A percentile compares a stretch with the other conserved stretches of the same genome.
phyloP scores from a whole-genome alignment of 176 grass and related monocot species.

The Puya raimondii region DNA sequence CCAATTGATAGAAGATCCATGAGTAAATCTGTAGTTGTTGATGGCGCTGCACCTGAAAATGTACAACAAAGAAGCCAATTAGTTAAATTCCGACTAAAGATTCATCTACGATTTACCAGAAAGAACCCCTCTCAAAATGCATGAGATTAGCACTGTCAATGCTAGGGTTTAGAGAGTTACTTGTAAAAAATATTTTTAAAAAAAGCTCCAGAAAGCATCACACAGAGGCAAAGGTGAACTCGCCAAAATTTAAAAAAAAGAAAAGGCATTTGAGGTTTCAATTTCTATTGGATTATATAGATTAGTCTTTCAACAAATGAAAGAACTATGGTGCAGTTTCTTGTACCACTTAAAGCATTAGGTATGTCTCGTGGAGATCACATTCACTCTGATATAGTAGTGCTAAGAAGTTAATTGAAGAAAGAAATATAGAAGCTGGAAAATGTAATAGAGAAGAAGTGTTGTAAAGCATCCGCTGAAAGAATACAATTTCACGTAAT shows the following conservation, averaged over 20 bases:
- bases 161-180: neutral
- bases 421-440: too few species aligned
- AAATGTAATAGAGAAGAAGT: neutral
- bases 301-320: neutral
- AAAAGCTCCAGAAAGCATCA: neutral
- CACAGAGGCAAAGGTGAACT: neutral
- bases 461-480: neutral
- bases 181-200: neutral
- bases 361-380: too few species aligned
- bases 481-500: neutral
- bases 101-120: neutral
- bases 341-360: neutral
- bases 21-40: constrained; percentile 60
- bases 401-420: too few species aligned
- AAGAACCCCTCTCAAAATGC: too few species aligned
- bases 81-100: constrained; percentile 9
- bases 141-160: neutral
- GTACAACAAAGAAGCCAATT: constrained; percentile 26
- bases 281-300: neutral
- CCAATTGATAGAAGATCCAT: constrained; percentile 96
- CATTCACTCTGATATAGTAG: too few species aligned
- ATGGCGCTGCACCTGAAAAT: constrained; percentile 34
- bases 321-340: neutral
- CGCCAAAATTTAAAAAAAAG: neutral
- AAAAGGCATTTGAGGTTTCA: neutral